phyloP scores from a whole-genome alignment of 129 eudicot genomes.

The Daucus carota region DNA sequence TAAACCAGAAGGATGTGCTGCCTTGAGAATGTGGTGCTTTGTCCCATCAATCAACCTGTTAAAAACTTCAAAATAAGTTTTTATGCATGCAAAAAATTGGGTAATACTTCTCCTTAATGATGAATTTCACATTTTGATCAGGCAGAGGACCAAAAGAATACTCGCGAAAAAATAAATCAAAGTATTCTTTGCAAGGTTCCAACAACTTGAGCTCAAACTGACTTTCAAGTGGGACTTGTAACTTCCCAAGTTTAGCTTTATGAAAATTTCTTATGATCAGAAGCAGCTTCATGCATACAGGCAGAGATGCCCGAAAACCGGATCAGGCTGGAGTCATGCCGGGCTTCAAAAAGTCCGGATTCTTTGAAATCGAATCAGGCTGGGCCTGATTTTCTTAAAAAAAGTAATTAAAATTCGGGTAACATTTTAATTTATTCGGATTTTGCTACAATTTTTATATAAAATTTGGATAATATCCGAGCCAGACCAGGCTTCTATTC shows the following conservation, averaged over 20 bases:
- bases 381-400: no score
- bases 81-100: background rate
- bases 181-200: background rate
- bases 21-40: conserved; percentile 82
- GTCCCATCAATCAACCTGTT: conserved; percentile 82
- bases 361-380: no score
- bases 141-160: background rate
- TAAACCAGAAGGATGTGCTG: conserved; percentile 98
- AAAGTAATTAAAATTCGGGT: no score
- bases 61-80: background rate
- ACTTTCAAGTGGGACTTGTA: background rate
- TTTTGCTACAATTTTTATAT: no score
- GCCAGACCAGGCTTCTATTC: no score
- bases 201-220: background rate
- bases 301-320: no score
- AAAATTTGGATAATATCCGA: no score
- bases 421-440: no score
- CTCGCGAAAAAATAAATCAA: no score
- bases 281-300: background rate
- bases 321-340: no score
- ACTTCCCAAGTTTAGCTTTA: background rate
- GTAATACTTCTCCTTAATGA: background rate
- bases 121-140: background rate
- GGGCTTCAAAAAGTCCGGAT: no score
- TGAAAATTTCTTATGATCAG: no score